These are phyloP conservation scores for Irpex sp. DNA, from an alignment of 1,284 basidiomycete species.

Conservation along the genomic window DNA sequence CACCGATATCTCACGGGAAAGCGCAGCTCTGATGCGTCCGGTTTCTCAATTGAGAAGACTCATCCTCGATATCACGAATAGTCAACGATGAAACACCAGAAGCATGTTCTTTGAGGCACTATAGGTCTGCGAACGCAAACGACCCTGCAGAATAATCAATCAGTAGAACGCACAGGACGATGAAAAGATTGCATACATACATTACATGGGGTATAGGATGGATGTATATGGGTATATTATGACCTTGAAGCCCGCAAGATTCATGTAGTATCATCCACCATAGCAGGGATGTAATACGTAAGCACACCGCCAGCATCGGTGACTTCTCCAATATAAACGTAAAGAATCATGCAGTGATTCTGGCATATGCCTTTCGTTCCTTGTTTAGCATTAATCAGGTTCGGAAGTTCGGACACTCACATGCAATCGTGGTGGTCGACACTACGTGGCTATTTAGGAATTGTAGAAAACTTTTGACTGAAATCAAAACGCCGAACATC, in stretches of 20 bases:
- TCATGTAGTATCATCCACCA: conserved; percentile 34
- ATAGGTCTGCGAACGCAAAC: background rate
- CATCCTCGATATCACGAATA: background rate
- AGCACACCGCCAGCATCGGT: conserved; percentile 82
- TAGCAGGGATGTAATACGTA: conserved; percentile 83
- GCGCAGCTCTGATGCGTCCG: background rate
- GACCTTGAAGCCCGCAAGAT: background rate
- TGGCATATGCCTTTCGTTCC: conserved; percentile 69
- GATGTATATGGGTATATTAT: background rate
- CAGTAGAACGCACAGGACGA: background rate
- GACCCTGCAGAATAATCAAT: background rate
- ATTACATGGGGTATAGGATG: background rate
- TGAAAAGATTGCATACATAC: background rate
- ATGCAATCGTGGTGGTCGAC: conserved; percentile 85
- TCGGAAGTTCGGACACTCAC: conserved; percentile 39
- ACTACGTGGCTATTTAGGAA: conserved; percentile 83
- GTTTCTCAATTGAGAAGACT: background rate
- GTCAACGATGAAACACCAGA: background rate
- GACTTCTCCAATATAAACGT: conserved; percentile 86
- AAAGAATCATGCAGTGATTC: conserved; percentile 82
- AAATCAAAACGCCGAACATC: conserved; percentile 66
- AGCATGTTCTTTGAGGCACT: background rate
- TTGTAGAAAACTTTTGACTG: conserved; percentile 75
- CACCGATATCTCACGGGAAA: background rate
- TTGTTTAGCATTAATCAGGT: background rate